Base-by-base conservation (phyloP, 2,329 filamentous ascomycete species). In the Pseudogymnoascus destructans region DNA sequence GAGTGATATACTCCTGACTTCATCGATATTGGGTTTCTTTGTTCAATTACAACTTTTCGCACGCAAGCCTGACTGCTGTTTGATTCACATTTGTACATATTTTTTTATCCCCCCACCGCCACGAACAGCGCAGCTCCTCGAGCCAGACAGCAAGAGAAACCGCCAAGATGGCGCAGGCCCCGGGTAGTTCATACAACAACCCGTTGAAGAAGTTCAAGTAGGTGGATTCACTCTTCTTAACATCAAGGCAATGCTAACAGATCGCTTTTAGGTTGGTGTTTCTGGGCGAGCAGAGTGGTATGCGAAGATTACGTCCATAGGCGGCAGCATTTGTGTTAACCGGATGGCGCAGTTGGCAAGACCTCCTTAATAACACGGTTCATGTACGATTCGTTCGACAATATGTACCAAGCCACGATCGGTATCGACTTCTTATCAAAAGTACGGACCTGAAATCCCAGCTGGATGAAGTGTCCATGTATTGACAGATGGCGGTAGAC, bases 181-280 rank as follows among this genome's bases (percentile, higher is more conserved):
- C 82, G 65, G 85, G 84, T 70, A 88, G 87, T 73, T 89, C 88
- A 64, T 98, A 97, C 80, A 96, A 95, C 73, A 97, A 97, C 79
- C 93, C 93, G 69, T 79, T 98, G 76, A 98, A 98, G 87, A 98
- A 98, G 76, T 98, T 97, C 86, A 98, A 98, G 91, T 96, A 79
- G 60, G 74, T 59, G 23, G n/a, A 32, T 56, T 54, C 35, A 25
- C 25, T 21, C 36, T 15, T 57, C 6, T 23, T n/a, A 13, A 13
- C 17, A 23, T 52, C 56, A 30, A 57, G 17, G n/a, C 8, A 58
- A 38, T 59, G 13, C 33, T 36, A 30, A 52, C 46, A 9, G 10
- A n/a, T 13, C 17, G 3, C 8, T 46, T 40, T 7, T 67, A 95
- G 91, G 77, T 77, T 98, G 74, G 93, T 98, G 66, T 98, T 98